Evolutionary conservation across 1,284 basidiomycete genomes (phyloP), one percentile per base, ranked within the genome.

Genomic region (Gomphus bonarii): DNA sequence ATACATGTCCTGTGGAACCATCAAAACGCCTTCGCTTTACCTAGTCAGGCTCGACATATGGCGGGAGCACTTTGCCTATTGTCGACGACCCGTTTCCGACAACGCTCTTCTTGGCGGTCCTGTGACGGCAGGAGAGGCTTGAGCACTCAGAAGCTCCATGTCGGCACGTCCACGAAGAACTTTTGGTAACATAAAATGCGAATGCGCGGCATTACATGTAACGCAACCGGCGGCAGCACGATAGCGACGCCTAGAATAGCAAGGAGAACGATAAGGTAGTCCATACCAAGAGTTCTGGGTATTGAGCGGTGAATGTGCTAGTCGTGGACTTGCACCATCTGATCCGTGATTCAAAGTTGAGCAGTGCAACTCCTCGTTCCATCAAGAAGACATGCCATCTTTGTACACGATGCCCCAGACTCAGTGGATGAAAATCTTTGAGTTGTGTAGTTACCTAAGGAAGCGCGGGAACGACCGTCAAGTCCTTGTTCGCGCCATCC

Each of bases 91-190:
- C 80, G 36, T 74, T 74, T 40, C 87, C 87, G n/a, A 88, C 82
- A 18, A 89, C 82, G 46, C 73, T 72, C 82, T 90, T 86, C 74
- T 90, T 90, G 12, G 82, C 81, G 28, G 88, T 66, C 88, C 42
- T 77, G 77, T 5, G 84, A 69, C 2, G 88, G 78, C 11, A 90
- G 67, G 61, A 90, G 66, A 0, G 86, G 76, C 66, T 84, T 89
- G 74, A 89, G 88, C n/a, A 81, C 64, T 85, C 53, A 63, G 72
- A 88, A 90, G 59, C 90, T 76, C 86, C 86, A 90, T 36, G 88
- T 77, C 0, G 88, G 87, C 14, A 90, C 85, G 63, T 88, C 88
- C 64, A 90, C 75, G 65, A 90, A 89, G 71, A 83, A 87, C 66
- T 90, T 90, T 66, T 77, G 77, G 61, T 78, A 76, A 84, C 87